Percentiles rank a stretch among this genome's conserved stretches.
Evolutionary conservation across 768 basidiomycete genomes (phyloP).

Genomic region (Suillus discolor): DNA sequence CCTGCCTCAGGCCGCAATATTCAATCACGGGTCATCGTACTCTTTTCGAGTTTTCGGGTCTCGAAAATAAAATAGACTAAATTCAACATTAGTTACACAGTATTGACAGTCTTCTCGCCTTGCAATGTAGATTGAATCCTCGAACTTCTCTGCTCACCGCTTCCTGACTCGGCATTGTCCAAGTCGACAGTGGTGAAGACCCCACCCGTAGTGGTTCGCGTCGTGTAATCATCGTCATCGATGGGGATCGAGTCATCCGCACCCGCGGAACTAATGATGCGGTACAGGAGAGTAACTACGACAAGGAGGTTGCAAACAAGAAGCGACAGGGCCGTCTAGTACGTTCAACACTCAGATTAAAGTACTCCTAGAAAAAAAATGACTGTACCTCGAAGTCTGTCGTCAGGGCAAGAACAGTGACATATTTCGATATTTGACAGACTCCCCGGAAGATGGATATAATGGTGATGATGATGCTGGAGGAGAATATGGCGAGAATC

Average conservation of each 20-base stretch:
- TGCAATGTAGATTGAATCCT: neutral
- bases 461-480: neutral
- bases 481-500: constrained; percentile 10
- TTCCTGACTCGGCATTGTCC: too few relatives aligned
- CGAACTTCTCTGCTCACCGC: neutral
- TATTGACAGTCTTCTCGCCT: neutral
- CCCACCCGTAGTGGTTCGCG: neutral
- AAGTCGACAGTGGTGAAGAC: constrained; percentile 2
- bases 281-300: constrained; percentile 1
- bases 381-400: constrained; percentile 8
- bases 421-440: constrained; percentile 1
- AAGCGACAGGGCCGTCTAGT: neutral
- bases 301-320: constrained; percentile 7
- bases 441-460: constrained; percentile 5
- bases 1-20: too few relatives aligned
- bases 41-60: neutral
- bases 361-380: neutral
- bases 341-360: neutral
- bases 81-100: neutral
- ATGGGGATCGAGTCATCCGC: neutral
- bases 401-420: neutral
- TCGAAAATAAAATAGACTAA: neutral
- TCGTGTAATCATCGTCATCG: constrained; percentile 4
- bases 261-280: neutral
- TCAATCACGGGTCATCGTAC: neutral